Evolutionary conservation across 176 grass and related monocot genomes (phyloP).

Genomic region (Carex kokanica): DNA sequence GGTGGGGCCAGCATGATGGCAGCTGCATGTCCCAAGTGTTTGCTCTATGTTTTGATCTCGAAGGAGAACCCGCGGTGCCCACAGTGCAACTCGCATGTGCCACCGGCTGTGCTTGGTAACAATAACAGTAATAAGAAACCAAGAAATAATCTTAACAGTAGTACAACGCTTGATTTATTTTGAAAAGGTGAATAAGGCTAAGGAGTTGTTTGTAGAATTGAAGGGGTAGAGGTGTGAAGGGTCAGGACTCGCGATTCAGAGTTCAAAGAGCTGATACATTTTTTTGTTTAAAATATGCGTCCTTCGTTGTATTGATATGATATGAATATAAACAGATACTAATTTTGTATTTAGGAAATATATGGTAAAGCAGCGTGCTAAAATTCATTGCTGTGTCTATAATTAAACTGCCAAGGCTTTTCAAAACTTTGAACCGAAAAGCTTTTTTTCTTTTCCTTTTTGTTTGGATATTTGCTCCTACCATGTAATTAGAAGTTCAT

Average conservation of each 20-base stretch:
- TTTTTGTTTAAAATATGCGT: slow-evolving; percentile 21
- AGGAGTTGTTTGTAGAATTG: slow-evolving; percentile 1
- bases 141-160: slow-evolving; percentile 50
- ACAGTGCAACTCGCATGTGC: slow-evolving; percentile 66
- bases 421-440: neutral
- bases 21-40: slow-evolving; percentile 80
- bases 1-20: slow-evolving; percentile 50
- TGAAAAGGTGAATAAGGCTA: neutral
- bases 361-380: neutral
- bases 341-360: slow-evolving; percentile 28
- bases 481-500: neutral
- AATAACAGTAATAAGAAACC: slow-evolving; percentile 77
- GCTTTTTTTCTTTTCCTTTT: neutral
- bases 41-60: slow-evolving; percentile 91
- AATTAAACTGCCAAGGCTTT: neutral
- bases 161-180: slow-evolving; percentile 25
- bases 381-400: neutral
- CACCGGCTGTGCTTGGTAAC: slow-evolving; percentile 41
- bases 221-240: neutral
- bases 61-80: slow-evolving; percentile 75
- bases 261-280: slow-evolving; percentile 15
- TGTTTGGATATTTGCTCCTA: neutral
- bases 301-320: slow-evolving; percentile 9
- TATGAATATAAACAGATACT: slow-evolving; percentile 36
- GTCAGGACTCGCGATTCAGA: neutral